Conservation (phyloP, 768 basidiomycete species). For the Boletales sp. region DNA sequence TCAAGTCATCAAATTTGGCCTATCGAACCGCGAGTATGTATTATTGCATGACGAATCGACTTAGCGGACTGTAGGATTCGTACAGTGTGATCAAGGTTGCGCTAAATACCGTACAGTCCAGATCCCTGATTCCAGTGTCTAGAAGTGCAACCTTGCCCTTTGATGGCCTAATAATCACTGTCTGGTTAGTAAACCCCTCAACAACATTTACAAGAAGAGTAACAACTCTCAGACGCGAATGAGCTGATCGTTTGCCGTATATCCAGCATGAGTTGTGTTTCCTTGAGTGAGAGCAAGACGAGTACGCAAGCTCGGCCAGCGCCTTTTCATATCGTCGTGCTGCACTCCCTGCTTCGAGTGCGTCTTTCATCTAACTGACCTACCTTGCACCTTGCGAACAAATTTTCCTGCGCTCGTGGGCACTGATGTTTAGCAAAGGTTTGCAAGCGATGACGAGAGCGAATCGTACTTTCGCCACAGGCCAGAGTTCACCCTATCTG, state of each 20-base stretch:
- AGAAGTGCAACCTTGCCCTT: background rate
- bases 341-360: too few relatives aligned
- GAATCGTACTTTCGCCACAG: too few relatives aligned
- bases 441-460: too few relatives aligned
- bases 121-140: background rate
- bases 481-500: too few relatives aligned
- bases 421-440: too few relatives aligned
- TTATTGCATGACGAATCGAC: constrained; percentile 75
- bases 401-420: too few relatives aligned
- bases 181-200: too few relatives aligned
- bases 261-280: background rate
- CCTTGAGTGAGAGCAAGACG: background rate
- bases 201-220: too few relatives aligned
- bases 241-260: background rate
- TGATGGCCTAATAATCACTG: background rate
- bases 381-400: too few relatives aligned
- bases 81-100: background rate
- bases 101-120: background rate
- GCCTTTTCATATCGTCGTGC: too few relatives aligned
- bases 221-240: background rate
- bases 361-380: too few relatives aligned
- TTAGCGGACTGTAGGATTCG: constrained; percentile 19
- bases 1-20: constrained; percentile 81
- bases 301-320: too few relatives aligned
- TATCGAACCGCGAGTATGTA: constrained; percentile 80